Conservation (phyloP, 2,329 filamentous ascomycete genomes). For the Colletotrichum echinochloae region DNA sequence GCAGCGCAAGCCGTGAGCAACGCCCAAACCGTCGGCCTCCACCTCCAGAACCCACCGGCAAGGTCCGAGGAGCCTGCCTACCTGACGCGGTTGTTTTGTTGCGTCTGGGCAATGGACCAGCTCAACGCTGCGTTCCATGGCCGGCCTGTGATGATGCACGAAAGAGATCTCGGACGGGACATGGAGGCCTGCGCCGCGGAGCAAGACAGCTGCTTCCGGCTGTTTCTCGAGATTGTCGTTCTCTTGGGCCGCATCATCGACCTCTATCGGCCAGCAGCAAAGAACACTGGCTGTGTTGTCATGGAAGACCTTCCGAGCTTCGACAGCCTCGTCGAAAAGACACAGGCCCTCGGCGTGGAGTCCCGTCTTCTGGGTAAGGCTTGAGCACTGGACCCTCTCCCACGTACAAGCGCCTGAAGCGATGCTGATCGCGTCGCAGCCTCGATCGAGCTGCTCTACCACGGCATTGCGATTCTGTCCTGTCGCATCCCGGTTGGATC, state of each 20-base stretch:
- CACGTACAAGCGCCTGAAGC: not conserved
- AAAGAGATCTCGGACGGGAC: slow-evolving; percentile 43
- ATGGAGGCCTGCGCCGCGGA: slow-evolving; percentile 42
- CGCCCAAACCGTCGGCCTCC: slow-evolving; percentile 44
- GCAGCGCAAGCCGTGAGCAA: slow-evolving; percentile 44
- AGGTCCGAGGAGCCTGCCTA: slow-evolving; percentile 37
- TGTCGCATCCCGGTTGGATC: slow-evolving; percentile 37
- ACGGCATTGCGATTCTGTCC: slow-evolving; percentile 43
- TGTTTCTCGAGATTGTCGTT: slow-evolving; percentile 43
- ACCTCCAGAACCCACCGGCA: slow-evolving; percentile 44
- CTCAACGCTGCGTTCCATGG: slow-evolving; percentile 44
- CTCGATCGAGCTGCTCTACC: slow-evolving; percentile 44
- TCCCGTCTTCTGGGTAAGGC: slow-evolving; percentile 41
- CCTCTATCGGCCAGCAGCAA: slow-evolving; percentile 42
- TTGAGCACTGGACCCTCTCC: too few species aligned
- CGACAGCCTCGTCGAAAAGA: slow-evolving; percentile 22
- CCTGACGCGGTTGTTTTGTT: slow-evolving; percentile 44
- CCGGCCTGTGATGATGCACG: slow-evolving; percentile 44
- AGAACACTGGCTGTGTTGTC: slow-evolving; percentile 25
- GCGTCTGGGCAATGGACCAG: slow-evolving; percentile 44
- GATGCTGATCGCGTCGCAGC: slow-evolving; percentile 25
- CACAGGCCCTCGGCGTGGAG: slow-evolving; percentile 39
- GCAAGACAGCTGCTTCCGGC: slow-evolving; percentile 43
- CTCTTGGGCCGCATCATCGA: slow-evolving; percentile 43
- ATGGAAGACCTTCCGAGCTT: slow-evolving; percentile 33